A percentile compares a stretch with the other conserved stretches of the same genome.
Conservation (phyloP, 192 early-diverging fungal genomes). For the Podila epigama region DNA sequence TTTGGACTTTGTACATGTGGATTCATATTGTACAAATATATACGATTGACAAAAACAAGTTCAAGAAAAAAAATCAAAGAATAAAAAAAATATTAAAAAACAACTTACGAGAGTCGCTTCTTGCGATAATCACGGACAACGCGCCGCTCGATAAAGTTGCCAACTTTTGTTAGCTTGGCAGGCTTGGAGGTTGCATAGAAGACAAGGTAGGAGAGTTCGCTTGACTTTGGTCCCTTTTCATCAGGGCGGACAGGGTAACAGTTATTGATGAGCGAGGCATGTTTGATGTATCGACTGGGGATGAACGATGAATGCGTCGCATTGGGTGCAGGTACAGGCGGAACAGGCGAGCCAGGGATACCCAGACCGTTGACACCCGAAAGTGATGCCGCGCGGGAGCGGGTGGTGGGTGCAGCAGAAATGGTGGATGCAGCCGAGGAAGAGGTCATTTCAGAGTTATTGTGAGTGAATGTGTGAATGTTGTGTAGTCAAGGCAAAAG, state of each 20-base stretch:
- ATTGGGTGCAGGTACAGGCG: conserved; percentile 30
- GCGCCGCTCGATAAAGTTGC: conserved; percentile 79
- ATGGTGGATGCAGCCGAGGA: conserved; percentile 1
- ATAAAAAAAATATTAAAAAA: no score
- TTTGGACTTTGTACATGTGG: no score
- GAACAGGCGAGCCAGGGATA: conserved; percentile 13
- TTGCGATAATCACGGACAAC: conserved; percentile 71
- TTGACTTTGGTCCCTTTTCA: conserved; percentile 77
- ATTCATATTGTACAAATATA: no score
- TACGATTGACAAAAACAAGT: no score
- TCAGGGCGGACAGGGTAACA: conserved; percentile 73
- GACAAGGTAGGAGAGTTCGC: conserved; percentile 84
- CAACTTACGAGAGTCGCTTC: conserved; percentile 64
- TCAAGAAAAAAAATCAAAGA: no score
- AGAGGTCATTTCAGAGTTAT: not conserved
- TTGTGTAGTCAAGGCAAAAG: not conserved
- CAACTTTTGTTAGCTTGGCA: conserved; percentile 91
- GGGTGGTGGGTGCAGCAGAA: not conserved
- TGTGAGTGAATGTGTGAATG: not conserved
- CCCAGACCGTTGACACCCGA: conserved; percentile 23
- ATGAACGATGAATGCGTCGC: conserved; percentile 46
- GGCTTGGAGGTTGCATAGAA: conserved; percentile 91
- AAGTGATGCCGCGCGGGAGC: conserved; percentile 37
- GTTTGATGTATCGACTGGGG: conserved; percentile 70
- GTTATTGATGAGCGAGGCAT: conserved; percentile 78